These are phyloP conservation scores for Verticillium alfalfae DNA, from an alignment of 2,329 filamentous ascomycete genomes.

Conservation along the genomic window DNA sequence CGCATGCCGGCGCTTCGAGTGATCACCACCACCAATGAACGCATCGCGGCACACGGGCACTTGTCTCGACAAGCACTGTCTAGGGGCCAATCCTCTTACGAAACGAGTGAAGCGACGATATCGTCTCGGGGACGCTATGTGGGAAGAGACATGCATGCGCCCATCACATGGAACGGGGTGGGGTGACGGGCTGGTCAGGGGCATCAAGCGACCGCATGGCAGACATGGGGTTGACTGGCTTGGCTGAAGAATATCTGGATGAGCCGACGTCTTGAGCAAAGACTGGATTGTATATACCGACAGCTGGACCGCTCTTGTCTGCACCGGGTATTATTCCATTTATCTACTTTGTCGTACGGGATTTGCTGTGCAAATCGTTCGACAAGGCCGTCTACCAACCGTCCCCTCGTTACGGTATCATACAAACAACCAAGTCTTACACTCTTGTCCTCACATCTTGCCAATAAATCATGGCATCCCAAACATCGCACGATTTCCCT, in stretches of 20 bases:
- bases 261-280: background rate
- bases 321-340: conserved; percentile 12
- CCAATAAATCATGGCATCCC: conserved; percentile 28
- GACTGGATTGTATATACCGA: background rate
- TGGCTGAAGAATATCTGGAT: background rate
- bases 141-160: background rate
- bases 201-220: background rate
- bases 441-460: background rate
- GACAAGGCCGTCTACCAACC: background rate
- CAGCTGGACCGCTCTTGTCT: conserved; percentile 10
- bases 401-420: background rate
- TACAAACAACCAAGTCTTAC: background rate
- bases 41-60: background rate
- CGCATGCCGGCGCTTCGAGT: conserved; percentile 12
- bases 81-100: background rate
- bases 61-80: background rate
- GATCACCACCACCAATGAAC: conserved; percentile 8
- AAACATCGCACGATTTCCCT: conserved; percentile 32
- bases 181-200: background rate
- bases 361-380: background rate
- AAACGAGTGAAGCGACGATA: background rate
- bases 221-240: background rate
- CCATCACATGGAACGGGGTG: background rate
- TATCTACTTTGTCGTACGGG: conserved; percentile 6
- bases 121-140: background rate